These are phyloP conservation scores for Syncephalastrum racemosum DNA, from an alignment of 371 early-diverging fungal genomes.

Conservation along the genomic window DNA sequence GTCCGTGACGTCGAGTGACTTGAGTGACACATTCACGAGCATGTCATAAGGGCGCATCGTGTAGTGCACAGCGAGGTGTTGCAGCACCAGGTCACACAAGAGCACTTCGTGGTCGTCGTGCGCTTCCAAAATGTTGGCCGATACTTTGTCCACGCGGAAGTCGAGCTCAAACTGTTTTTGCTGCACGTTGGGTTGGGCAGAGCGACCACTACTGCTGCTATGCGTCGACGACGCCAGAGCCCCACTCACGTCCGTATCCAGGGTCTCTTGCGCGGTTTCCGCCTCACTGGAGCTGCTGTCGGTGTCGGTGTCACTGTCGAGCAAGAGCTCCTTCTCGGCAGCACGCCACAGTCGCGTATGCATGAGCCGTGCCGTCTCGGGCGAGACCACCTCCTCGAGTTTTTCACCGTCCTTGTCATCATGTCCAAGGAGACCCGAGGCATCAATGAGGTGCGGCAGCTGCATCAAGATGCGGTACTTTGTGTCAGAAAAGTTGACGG, in stretches of 20 bases:
- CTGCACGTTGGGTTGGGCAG: conserved; percentile 11
- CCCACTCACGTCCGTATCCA: conserved; percentile 17
- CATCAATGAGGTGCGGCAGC: conserved; percentile 61
- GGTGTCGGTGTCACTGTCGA: conserved; percentile 34
- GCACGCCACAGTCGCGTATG: conserved; percentile 35
- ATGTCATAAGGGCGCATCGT: conserved; percentile 74
- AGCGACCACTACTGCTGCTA: neutral
- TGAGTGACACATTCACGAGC: conserved; percentile 71
- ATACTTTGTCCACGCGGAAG: conserved; percentile 74
- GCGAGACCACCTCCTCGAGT: neutral
- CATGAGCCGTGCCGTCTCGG: conserved; percentile 22
- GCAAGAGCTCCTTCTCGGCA: conserved; percentile 20
- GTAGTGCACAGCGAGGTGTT: conserved; percentile 69
- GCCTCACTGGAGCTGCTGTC: conserved; percentile 33
- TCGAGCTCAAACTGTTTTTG: conserved; percentile 62
- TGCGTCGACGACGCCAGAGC: neutral
- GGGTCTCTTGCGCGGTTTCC: conserved; percentile 17
- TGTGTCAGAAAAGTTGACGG: conserved; percentile 90
- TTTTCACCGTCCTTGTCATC: neutral
- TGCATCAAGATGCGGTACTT: conserved; percentile 93
- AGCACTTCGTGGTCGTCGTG: conserved; percentile 47
- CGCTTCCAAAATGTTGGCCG: conserved; percentile 58
- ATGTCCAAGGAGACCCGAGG: conserved; percentile 36
- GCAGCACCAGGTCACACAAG: conserved; percentile 72
- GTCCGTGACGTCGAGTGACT: conserved; percentile 79